These are phyloP conservation scores for Kodamaea jinghongensis DNA, from an alignment of 805 yeast species.

Conservation along the genomic window DNA sequence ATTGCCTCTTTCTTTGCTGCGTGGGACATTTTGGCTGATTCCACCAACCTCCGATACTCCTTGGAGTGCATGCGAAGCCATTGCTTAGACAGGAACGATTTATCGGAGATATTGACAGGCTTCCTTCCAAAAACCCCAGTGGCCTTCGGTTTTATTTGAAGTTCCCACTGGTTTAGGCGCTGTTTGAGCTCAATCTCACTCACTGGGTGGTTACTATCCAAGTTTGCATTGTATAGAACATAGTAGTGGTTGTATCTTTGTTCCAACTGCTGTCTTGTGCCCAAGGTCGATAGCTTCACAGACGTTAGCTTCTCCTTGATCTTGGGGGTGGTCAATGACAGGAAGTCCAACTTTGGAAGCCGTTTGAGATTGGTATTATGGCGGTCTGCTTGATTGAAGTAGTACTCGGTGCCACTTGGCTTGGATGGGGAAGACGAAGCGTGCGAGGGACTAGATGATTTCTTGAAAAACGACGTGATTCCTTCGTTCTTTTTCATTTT, in stretches of 20 bases:
- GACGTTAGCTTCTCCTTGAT: constrained; percentile 58
- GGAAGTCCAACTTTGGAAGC: constrained; percentile 64
- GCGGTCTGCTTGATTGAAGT: constrained; percentile 28
- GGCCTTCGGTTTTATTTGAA: constrained; percentile 8
- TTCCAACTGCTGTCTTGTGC: constrained; percentile 63
- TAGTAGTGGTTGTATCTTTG: constrained; percentile 74
- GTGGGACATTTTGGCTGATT: constrained; percentile 27
- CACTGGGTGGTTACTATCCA: constrained; percentile 67
- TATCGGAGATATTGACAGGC: constrained; percentile 36
- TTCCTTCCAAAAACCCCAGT: constrained; percentile 8
- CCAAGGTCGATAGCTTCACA: constrained; percentile 56
- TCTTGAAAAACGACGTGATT: constrained; percentile 20
- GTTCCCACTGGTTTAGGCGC: constrained; percentile 68
- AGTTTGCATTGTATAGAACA: constrained; percentile 75
- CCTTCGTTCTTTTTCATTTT: constrained; percentile 13
- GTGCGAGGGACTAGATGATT: constrained; percentile 5
- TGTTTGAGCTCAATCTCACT: constrained; percentile 53
- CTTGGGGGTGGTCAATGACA: constrained; percentile 55
- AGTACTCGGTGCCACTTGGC: constrained; percentile 25
- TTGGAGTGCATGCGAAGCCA: constrained; percentile 42
- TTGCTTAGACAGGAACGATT: constrained; percentile 43
- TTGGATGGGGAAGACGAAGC: constrained; percentile 5
- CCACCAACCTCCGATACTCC: constrained; percentile 39
- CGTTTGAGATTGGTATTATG: constrained; percentile 33
- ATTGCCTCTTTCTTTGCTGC: no score